A percentile compares a stretch with the other conserved stretches of the same genome.
Conservation (phyloP, 2,329 filamentous ascomycete species). For the Ceratocystis variospora region DNA sequence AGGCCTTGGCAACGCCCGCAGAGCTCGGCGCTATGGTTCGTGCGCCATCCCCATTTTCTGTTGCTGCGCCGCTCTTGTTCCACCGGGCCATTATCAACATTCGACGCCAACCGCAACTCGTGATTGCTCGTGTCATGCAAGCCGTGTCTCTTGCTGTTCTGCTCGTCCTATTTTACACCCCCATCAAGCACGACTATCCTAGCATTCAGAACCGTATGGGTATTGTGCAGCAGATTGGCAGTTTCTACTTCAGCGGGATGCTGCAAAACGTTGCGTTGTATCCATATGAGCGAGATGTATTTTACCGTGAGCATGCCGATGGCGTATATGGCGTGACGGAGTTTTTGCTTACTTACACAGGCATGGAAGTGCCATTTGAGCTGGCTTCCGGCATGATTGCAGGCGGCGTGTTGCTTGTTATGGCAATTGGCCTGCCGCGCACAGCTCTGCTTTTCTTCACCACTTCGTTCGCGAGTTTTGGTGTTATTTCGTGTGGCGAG, state of each 20-base stretch:
- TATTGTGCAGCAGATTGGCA: slow-evolving; percentile 57
- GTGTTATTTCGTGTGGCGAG: slow-evolving; percentile 61
- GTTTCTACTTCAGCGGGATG: slow-evolving; percentile 65
- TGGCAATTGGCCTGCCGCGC: slow-evolving; percentile 51
- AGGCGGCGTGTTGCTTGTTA: slow-evolving; percentile 46
- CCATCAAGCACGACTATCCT: slow-evolving; percentile 53
- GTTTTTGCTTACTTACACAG: slow-evolving; percentile 56
- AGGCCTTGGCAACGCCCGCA: slow-evolving; percentile 49
- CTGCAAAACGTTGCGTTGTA: slow-evolving; percentile 66
- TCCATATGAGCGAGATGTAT: slow-evolving; percentile 57
- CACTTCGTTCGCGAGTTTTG: slow-evolving; percentile 54
- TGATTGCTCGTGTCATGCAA: slow-evolving; percentile 53
- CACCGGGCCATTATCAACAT: slow-evolving; percentile 56
- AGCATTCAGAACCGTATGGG: slow-evolving; percentile 61
- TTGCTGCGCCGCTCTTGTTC: slow-evolving; percentile 53
- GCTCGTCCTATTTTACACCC: slow-evolving; percentile 56
- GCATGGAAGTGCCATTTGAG: slow-evolving; percentile 60
- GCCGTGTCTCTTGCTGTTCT: slow-evolving; percentile 50
- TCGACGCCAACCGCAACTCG: slow-evolving; percentile 48
- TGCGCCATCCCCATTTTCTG: slow-evolving; percentile 45
- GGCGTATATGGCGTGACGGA: slow-evolving; percentile 56
- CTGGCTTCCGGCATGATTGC: slow-evolving; percentile 51
- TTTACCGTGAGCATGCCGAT: slow-evolving; percentile 64
- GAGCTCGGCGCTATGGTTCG: slow-evolving; percentile 57
- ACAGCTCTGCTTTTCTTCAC: slow-evolving; percentile 54